Conservation (phyloP, 2,329 filamentous ascomycete species). For the Didymella segeticola region DNA sequence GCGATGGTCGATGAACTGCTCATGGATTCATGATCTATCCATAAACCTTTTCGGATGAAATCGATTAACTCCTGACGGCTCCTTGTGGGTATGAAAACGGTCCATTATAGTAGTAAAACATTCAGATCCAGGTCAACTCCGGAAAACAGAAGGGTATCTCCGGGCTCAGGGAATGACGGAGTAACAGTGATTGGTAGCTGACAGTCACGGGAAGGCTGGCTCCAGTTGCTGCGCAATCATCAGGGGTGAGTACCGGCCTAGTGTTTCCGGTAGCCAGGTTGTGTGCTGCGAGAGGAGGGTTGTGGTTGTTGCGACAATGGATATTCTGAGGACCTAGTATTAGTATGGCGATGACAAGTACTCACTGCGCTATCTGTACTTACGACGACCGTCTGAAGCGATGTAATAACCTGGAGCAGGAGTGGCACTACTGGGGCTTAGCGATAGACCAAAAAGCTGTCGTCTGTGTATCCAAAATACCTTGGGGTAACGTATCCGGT, state of each 20-base stretch:
- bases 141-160: conserved; percentile 47
- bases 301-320: conserved; percentile 38
- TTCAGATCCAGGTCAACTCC: conserved; percentile 43
- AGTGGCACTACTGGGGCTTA: conserved; percentile 46
- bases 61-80: conserved; percentile 32
- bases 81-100: conserved; percentile 32
- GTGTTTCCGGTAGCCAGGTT: conserved; percentile 30
- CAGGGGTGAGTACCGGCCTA: conserved; percentile 8
- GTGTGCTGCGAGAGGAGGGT: conserved; percentile 30
- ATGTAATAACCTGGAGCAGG: conserved; percentile 47
- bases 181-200: conserved; percentile 37
- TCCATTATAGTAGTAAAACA: conserved; percentile 37
- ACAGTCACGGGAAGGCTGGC: conserved; percentile 27
- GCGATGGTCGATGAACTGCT: conserved; percentile 6
- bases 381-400: conserved; percentile 48
- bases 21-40: conserved; percentile 24
- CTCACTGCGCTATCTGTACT: conserved; percentile 24
- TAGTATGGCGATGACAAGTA: conserved; percentile 18
- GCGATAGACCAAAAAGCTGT: conserved; percentile 49
- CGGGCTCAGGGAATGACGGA: conserved; percentile 41
- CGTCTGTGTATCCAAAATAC: conserved; percentile 52
- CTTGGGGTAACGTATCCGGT: conserved; percentile 42
- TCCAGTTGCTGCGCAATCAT: conserved; percentile 7
- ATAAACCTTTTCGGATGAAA: conserved; percentile 33
- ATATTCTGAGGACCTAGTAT: conserved; percentile 39